phyloP scores from a whole-genome alignment of 2,329 filamentous ascomycete genomes.

The Diplocarpon mali region DNA sequence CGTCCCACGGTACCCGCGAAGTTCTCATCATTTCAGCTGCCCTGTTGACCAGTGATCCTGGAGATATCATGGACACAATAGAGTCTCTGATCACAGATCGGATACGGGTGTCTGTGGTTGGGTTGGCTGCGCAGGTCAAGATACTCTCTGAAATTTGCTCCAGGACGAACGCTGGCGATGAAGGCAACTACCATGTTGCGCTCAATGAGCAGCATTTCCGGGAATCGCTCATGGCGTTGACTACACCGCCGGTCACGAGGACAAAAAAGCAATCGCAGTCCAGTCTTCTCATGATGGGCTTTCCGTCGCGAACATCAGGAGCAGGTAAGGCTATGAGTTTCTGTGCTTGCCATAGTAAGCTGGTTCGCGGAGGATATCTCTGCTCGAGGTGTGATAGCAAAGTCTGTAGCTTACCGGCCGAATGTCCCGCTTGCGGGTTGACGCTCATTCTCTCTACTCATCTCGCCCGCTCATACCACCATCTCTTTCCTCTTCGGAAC shows the following conservation, averaged over 20 bases:
- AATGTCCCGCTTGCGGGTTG: conserved; percentile 83
- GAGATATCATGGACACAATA: conserved; percentile 91
- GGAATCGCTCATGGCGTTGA: conserved; percentile 78
- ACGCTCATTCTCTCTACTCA: conserved; percentile 93
- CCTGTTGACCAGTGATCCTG: conserved; percentile 80
- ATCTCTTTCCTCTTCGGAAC: conserved; percentile 80
- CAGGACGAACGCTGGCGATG: conserved; percentile 77
- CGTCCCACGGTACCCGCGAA: conserved; percentile 86
- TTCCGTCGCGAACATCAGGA: conserved; percentile 76
- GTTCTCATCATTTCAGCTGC: conserved; percentile 88
- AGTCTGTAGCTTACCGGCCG: conserved; percentile 80
- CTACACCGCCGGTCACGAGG: conserved; percentile 78
- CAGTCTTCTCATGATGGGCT: conserved; percentile 91
- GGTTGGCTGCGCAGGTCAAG: conserved; percentile 80
- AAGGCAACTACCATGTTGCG: conserved; percentile 67
- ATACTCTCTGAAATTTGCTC: conserved; percentile 83
- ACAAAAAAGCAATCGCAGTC: conserved; percentile 46
- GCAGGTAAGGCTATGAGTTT: conserved; percentile 54
- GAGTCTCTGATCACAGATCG: conserved; percentile 65
- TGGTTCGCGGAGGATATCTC: conserved; percentile 73
- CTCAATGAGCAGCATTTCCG: conserved; percentile 80
- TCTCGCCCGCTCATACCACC: conserved; percentile 84
- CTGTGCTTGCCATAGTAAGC: conserved; percentile 83
- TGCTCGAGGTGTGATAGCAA: conserved; percentile 84
- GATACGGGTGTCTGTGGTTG: conserved; percentile 81